Evolutionary conservation across 148 eudicot genomes (phyloP).

Genomic region (Rhododendron kiyosumense): DNA sequence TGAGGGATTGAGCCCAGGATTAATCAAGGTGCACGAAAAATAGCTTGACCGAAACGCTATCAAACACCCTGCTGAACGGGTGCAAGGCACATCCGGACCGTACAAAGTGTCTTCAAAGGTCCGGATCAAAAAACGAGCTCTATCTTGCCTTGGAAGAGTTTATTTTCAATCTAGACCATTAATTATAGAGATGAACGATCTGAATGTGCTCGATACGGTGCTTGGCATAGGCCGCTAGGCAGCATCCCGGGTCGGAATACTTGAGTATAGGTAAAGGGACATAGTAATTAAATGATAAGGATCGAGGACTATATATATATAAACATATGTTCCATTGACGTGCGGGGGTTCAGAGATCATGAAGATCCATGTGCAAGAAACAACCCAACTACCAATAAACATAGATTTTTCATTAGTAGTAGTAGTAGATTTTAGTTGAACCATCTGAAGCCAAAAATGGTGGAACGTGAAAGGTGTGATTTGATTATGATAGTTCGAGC

Average conservation of each 20-base stretch:
- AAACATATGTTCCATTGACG: background rate
- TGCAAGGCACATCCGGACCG: no score
- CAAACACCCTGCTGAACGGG: no score
- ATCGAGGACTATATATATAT: background rate
- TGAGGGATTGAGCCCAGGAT: background rate
- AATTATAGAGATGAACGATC: no score
- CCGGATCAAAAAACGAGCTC: no score
- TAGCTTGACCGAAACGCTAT: no score
- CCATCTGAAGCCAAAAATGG: background rate
- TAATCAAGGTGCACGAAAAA: background rate
- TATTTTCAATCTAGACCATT: no score
- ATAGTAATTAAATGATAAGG: background rate
- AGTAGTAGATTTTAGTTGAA: conserved; percentile 11
- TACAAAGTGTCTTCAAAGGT: no score
- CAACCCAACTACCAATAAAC: conserved; percentile 13
- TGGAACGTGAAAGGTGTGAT: background rate
- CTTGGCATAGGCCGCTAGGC: no score
- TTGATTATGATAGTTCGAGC: background rate
- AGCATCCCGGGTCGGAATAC: no score
- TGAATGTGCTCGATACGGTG: no score
- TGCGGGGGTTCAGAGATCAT: conserved; percentile 26
- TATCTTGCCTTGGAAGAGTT: no score
- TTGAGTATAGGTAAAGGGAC: background rate
- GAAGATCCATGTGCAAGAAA: conserved; percentile 36
- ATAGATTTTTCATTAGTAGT: conserved; percentile 13